Percentiles rank a stretch among this genome's conserved stretches.
Evolutionary conservation across 148 eudicot genomes (phyloP).

Genomic region (Rhododendron henanense): DNA sequence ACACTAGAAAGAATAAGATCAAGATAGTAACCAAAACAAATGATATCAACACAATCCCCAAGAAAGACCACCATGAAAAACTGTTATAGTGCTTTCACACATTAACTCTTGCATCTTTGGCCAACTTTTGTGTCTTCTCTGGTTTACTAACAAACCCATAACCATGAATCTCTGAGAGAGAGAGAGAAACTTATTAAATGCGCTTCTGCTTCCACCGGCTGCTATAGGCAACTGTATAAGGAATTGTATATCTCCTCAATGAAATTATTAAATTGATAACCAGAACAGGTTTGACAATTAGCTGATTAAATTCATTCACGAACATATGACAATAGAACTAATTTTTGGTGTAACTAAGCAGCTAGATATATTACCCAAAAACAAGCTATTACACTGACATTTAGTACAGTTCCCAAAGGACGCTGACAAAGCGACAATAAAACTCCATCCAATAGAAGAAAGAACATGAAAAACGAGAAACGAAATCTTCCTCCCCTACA

Average conservation of each 20-base stretch:
- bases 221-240: background rate
- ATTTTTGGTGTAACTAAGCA: background rate
- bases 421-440: background rate
- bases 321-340: background rate
- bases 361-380: background rate
- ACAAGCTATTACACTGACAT: background rate
- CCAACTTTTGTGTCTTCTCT: background rate
- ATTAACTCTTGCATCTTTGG: background rate
- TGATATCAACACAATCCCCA: background rate
- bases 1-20: background rate
- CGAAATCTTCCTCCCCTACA: background rate
- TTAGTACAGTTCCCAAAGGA: background rate
- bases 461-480: background rate
- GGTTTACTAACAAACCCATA: background rate
- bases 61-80: background rate
- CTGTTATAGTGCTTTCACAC: background rate
- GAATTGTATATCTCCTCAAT: background rate
- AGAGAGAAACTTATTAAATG: background rate
- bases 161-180: background rate
- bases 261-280: background rate
- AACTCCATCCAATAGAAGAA: background rate
- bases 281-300: background rate
- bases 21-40: background rate
- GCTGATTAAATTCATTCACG: background rate
- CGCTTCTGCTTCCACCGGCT: background rate